Evolutionary conservation across 345 rosid species (phyloP).

Genomic region (Turritis glabra): DNA sequence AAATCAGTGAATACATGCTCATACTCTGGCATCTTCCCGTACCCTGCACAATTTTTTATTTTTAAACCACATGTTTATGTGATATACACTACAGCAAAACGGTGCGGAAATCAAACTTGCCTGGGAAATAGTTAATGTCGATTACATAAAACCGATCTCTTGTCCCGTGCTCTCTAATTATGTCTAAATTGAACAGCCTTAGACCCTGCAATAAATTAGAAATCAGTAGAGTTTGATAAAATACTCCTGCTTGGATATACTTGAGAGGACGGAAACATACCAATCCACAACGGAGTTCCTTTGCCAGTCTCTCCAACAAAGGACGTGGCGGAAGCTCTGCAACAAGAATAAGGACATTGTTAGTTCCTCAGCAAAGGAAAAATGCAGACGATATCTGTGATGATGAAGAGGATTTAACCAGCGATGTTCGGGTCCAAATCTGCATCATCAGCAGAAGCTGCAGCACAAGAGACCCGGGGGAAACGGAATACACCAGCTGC

Average conservation of each 20-base stretch:
- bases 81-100: not conserved
- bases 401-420: slow-evolving; percentile 36
- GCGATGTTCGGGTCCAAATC: slow-evolving; percentile 65
- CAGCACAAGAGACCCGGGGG: slow-evolving; percentile 75
- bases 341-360: not conserved
- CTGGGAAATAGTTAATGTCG: slow-evolving; percentile 82
- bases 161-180: slow-evolving; percentile 73
- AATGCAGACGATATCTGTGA: not conserved
- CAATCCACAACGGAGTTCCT: slow-evolving; percentile 67
- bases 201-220: slow-evolving; percentile 50
- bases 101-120: slow-evolving; percentile 32
- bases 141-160: slow-evolving; percentile 71
- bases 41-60: slow-evolving; percentile 48
- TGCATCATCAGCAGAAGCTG: slow-evolving; percentile 72
- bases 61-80: not conserved
- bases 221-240: not conserved
- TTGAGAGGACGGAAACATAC: slow-evolving; percentile 37
- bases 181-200: slow-evolving; percentile 74
- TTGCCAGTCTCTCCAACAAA: slow-evolving; percentile 74
- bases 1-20: slow-evolving; percentile 81
- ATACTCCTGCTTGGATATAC: not conserved
- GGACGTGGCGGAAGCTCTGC: slow-evolving; percentile 84
- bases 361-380: not conserved
- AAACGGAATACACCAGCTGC: slow-evolving; percentile 56
- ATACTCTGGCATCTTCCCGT: slow-evolving; percentile 82